Conservation (phyloP, 306 rosid genomes). For the Rubus parviflorus region DNA sequence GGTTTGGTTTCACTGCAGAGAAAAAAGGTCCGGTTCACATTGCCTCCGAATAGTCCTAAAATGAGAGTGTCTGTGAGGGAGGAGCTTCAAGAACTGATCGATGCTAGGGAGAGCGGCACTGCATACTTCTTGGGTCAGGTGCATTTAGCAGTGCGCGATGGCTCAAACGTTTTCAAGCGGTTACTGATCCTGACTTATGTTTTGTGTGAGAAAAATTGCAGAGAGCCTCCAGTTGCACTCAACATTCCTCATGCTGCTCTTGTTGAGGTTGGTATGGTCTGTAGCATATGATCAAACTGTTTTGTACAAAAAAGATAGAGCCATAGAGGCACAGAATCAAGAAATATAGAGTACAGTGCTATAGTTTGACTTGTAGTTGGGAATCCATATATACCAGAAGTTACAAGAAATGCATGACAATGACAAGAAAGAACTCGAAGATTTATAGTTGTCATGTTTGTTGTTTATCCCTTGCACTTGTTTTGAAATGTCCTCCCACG, state of each 20-base stretch:
- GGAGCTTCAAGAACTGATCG: slow-evolving; percentile 59
- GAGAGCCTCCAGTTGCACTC: slow-evolving; percentile 65
- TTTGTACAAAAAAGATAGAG: not conserved
- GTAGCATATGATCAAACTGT: slow-evolving; percentile 32
- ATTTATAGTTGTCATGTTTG: not conserved
- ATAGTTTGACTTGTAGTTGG: not conserved
- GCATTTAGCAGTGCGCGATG: slow-evolving; percentile 56
- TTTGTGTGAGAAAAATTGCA: slow-evolving; percentile 59
- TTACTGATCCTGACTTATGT: slow-evolving; percentile 57
- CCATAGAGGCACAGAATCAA: not conserved
- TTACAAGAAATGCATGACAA: not conserved
- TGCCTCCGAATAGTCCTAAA: slow-evolving; percentile 64
- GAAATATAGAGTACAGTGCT: not conserved
- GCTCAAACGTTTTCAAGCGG: slow-evolving; percentile 53
- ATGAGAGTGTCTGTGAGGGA: slow-evolving; percentile 52
- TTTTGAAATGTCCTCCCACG: too few species aligned
- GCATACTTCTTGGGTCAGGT: slow-evolving; percentile 77
- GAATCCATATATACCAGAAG: not conserved
- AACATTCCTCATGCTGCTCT: slow-evolving; percentile 87
- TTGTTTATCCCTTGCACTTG: not conserved
- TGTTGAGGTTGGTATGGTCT: slow-evolving; percentile 74
- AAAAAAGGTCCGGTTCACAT: slow-evolving; percentile 65
- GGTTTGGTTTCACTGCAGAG: slow-evolving; percentile 16
- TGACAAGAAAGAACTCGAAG: not conserved
- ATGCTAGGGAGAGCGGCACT: slow-evolving; percentile 83